phyloP scores from a whole-genome alignment of 345 rosid genomes.

The Lepidium africanum region DNA sequence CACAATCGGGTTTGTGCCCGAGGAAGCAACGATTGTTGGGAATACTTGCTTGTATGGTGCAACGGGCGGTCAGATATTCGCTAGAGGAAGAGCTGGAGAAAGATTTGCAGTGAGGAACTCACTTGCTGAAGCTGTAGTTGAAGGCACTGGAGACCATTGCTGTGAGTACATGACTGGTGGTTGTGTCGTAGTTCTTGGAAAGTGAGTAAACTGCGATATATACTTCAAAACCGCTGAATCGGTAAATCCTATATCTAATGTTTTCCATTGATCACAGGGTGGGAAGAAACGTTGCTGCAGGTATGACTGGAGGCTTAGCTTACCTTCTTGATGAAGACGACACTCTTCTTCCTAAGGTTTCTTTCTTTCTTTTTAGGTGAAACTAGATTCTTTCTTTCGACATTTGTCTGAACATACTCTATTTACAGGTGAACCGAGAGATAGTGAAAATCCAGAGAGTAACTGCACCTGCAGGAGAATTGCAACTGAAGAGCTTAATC shows the following conservation, averaged over 20 bases:
- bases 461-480: slow-evolving; percentile 93
- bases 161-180: slow-evolving; percentile 99
- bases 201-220: slow-evolving; percentile 44
- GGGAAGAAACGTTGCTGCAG: slow-evolving; percentile 99
- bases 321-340: slow-evolving; percentile 90
- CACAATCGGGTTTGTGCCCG: slow-evolving; percentile 68
- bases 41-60: slow-evolving; percentile 98
- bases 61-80: slow-evolving; percentile 92
- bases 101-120: slow-evolving; percentile 98
- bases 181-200: slow-evolving; percentile 89
- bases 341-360: slow-evolving; percentile 82
- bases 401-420: neutral
- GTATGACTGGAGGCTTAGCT: slow-evolving; percentile 98
- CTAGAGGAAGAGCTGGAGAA: slow-evolving; percentile 97
- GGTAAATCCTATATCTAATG: neutral
- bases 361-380: neutral
- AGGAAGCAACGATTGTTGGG: slow-evolving; percentile 93
- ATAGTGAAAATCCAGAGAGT: slow-evolving; percentile 94
- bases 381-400: neutral
- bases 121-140: slow-evolving; percentile 95
- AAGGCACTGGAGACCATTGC: slow-evolving; percentile 97
- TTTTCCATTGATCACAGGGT: slow-evolving; percentile 47
- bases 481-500: slow-evolving; percentile 84
- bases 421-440: slow-evolving; percentile 68
- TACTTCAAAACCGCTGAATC: neutral